A percentile compares a stretch with the other conserved stretches of the same genome.
These are phyloP conservation scores for Apiospora arundinis DNA, from an alignment of 2,329 filamentous ascomycete genomes.

Conservation along the genomic window DNA sequence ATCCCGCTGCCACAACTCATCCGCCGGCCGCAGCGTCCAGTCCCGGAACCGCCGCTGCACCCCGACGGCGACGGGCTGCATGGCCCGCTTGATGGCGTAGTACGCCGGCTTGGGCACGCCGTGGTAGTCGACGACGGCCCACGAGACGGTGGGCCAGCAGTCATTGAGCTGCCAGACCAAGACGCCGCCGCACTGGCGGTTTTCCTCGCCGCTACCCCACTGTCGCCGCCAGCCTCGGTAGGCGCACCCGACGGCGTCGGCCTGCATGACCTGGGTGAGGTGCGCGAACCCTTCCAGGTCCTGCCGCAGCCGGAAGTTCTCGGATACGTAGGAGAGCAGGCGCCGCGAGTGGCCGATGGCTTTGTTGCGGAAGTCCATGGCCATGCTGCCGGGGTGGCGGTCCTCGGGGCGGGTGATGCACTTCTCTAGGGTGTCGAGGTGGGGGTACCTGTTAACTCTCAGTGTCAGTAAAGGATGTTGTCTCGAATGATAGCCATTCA, in stretches of 20 bases:
- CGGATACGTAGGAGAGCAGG: constrained; percentile 76
- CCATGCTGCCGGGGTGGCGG: constrained; percentile 70
- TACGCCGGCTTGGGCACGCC: constrained; percentile 71
- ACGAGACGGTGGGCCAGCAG: constrained; percentile 71
- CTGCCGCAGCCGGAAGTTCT: constrained; percentile 68
- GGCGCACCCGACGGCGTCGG: constrained; percentile 57
- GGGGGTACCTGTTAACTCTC: constrained; percentile 59
- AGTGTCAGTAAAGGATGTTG: no score
- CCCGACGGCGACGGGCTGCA: constrained; percentile 65
- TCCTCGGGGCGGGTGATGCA: constrained; percentile 64
- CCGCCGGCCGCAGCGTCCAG: constrained; percentile 52
- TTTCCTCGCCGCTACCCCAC: constrained; percentile 61
- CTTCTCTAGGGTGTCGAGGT: constrained; percentile 71
- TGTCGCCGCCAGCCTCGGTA: constrained; percentile 66
- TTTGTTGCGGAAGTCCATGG: constrained; percentile 84
- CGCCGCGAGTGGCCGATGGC: constrained; percentile 77
- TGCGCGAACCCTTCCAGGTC: constrained; percentile 58
- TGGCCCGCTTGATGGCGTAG: constrained; percentile 57
- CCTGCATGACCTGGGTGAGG: constrained; percentile 59
- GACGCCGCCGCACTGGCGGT: constrained; percentile 67
- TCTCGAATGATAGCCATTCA: no score
- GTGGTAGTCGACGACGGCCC: constrained; percentile 71
- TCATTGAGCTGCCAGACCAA: constrained; percentile 76
- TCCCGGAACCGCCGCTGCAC: constrained; percentile 52
- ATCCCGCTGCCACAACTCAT: constrained; percentile 41